Conservation (phyloP, 2,329 filamentous ascomycete species). For the Hymenoscyphus albidus region DNA sequence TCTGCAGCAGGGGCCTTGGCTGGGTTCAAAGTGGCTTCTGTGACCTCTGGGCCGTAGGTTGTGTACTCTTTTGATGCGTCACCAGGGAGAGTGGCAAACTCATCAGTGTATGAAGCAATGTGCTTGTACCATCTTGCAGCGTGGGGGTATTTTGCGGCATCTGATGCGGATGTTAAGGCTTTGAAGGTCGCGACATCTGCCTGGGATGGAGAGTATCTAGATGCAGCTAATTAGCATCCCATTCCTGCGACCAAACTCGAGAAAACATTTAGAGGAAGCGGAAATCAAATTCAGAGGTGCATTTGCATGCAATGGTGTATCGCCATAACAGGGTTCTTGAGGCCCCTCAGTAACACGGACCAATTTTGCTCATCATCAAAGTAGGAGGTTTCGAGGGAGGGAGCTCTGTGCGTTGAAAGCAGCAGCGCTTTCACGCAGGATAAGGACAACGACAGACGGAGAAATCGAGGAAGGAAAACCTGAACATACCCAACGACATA, state of each 20-base stretch:
- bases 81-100: constrained; percentile 87
- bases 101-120: constrained; percentile 85
- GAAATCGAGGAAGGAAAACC: constrained; percentile 19
- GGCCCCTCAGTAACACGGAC: constrained; percentile 94
- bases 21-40: constrained; percentile 76
- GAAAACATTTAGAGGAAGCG: constrained; percentile 12
- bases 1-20: constrained; percentile 74
- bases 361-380: constrained; percentile 80
- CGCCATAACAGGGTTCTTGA: constrained; percentile 88
- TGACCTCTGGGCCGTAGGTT: constrained; percentile 82
- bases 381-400: constrained; percentile 24
- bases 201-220: constrained; percentile 65
- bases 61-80: constrained; percentile 87
- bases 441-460: constrained; percentile 25
- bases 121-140: constrained; percentile 99
- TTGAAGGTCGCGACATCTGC: constrained; percentile 97
- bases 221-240: constrained; percentile 26
- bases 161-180: constrained; percentile 72
- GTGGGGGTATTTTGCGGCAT: constrained; percentile 84
- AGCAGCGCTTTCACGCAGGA: constrained; percentile 15
- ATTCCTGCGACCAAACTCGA: neutral
- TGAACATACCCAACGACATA: constrained; percentile 75
- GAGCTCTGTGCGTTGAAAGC: constrained; percentile 21
- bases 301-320: constrained; percentile 66
- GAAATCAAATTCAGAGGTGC: constrained; percentile 64